These are phyloP conservation scores for Pontederia crassipes DNA, from an alignment of 176 grass and related monocot genomes.

Conservation along the genomic window DNA sequence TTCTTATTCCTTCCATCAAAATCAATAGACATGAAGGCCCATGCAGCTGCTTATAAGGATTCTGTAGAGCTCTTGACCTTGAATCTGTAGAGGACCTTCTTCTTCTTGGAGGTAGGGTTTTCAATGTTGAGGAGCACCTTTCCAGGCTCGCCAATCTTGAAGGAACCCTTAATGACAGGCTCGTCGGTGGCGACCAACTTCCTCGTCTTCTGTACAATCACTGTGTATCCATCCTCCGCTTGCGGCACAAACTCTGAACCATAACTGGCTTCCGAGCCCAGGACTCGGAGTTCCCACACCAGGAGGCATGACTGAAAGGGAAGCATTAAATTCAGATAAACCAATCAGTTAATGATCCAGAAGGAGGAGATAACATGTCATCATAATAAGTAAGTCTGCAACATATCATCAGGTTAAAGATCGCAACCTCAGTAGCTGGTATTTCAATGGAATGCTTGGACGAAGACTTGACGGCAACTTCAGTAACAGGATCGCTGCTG, in stretches of 20 bases:
- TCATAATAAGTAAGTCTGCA: neutral
- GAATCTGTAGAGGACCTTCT: slow-evolving; percentile 87
- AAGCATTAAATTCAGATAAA: neutral
- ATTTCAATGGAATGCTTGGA: slow-evolving; percentile 71
- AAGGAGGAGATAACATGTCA: neutral
- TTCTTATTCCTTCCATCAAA: slow-evolving; percentile 1
- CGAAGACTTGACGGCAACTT: slow-evolving; percentile 58
- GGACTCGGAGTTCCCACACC: slow-evolving; percentile 81
- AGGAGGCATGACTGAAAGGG: slow-evolving; percentile 41
- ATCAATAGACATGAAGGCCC: neutral
- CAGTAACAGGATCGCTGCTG: slow-evolving; percentile 45
- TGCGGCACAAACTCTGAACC: slow-evolving; percentile 61
- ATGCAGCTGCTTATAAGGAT: slow-evolving; percentile 3
- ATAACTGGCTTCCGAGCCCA: slow-evolving; percentile 78
- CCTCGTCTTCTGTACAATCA: slow-evolving; percentile 85
- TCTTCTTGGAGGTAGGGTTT: slow-evolving; percentile 88
- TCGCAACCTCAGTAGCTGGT: slow-evolving; percentile 44
- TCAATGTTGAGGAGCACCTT: slow-evolving; percentile 59
- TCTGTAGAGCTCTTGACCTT: slow-evolving; percentile 61
- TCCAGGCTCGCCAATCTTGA: slow-evolving; percentile 56
- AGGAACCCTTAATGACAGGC: slow-evolving; percentile 67
- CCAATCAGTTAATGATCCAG: slow-evolving; percentile 1
- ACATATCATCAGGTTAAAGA: neutral
- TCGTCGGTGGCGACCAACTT: slow-evolving; percentile 68
- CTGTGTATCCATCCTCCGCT: slow-evolving; percentile 71